These are phyloP conservation scores for Pichia sp. DNA, from an alignment of 1,139 yeast species.

Conservation along the genomic window DNA sequence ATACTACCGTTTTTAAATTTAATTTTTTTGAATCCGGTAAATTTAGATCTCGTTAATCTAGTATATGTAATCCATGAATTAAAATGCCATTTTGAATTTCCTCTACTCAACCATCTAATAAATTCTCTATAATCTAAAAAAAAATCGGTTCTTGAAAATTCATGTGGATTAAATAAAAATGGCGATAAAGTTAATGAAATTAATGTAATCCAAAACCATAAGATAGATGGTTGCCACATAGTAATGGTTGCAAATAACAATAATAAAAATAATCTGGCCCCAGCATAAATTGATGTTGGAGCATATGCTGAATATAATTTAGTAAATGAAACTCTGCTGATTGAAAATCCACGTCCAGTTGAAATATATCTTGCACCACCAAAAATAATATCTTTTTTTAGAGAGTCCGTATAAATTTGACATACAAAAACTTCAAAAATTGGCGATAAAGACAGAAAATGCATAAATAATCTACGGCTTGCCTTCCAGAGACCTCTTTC, in stretches of 20 bases:
- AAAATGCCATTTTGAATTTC: slow-evolving; percentile 45
- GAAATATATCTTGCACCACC: slow-evolving; percentile 84
- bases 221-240: slow-evolving; percentile 68
- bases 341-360: slow-evolving; percentile 84
- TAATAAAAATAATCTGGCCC: slow-evolving; percentile 50
- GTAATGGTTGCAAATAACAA: slow-evolving; percentile 58
- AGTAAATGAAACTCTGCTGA: slow-evolving; percentile 55
- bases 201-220: slow-evolving; percentile 82
- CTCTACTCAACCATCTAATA: slow-evolving; percentile 63
- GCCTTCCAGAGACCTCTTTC: slow-evolving; percentile 73
- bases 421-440: slow-evolving; percentile 84
- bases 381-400: slow-evolving; percentile 59
- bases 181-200: slow-evolving; percentile 73
- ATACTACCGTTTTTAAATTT: slow-evolving; percentile 7
- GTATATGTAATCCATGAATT: slow-evolving; percentile 59
- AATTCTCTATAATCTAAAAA: slow-evolving; percentile 65
- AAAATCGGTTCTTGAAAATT: slow-evolving; percentile 62
- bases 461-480: slow-evolving; percentile 50
- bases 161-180: slow-evolving; percentile 80
- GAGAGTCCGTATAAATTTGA: slow-evolving; percentile 70
- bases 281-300: slow-evolving; percentile 57
- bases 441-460: slow-evolving; percentile 69
- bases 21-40: slow-evolving; percentile 60
- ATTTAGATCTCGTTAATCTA: slow-evolving; percentile 47
- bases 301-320: slow-evolving; percentile 61